phyloP scores from a whole-genome alignment of 129 eudicot genomes.

The Ambrosia artemisiifolia region DNA sequence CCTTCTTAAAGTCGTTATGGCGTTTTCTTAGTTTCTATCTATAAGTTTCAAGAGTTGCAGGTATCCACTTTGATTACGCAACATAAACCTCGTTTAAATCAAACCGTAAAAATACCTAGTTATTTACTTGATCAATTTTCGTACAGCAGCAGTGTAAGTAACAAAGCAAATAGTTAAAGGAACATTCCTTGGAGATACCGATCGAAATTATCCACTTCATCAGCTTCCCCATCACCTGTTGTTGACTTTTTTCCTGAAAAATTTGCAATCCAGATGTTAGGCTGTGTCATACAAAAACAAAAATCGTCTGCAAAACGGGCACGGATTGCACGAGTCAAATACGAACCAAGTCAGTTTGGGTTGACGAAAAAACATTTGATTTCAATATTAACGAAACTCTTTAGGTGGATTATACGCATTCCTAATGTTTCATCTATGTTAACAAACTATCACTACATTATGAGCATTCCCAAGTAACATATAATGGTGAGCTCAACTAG shows the following conservation, averaged over 20 bases:
- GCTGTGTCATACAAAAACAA: neutral
- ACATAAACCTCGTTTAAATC: neutral
- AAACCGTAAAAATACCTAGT: neutral
- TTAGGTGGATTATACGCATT: neutral
- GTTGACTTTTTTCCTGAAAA: slow-evolving; percentile 52
- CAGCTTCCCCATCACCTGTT: slow-evolving; percentile 20
- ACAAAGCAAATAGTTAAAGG: slow-evolving; percentile 28
- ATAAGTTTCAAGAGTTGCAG: too few species aligned
- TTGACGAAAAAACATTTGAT: neutral
- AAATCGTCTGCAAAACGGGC: neutral
- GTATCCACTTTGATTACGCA: too few species aligned
- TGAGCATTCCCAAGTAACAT: neutral
- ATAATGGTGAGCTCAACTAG: neutral
- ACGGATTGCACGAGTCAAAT: neutral
- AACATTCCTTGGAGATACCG: slow-evolving; percentile 85
- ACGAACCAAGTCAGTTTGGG: neutral
- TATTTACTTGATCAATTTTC: neutral
- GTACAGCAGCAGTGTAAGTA: neutral
- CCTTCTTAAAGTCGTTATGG: too few species aligned
- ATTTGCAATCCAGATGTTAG: slow-evolving; percentile 3
- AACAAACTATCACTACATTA: neutral
- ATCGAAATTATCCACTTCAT: slow-evolving; percentile 64
- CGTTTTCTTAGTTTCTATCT: too few species aligned
- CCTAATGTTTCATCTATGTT: neutral
- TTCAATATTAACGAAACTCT: neutral